Evolutionary conservation across 805 yeast genomes (phyloP), one percentile per base, ranked within the genome.

Genomic region (Jamesozyma gamospora): DNA sequence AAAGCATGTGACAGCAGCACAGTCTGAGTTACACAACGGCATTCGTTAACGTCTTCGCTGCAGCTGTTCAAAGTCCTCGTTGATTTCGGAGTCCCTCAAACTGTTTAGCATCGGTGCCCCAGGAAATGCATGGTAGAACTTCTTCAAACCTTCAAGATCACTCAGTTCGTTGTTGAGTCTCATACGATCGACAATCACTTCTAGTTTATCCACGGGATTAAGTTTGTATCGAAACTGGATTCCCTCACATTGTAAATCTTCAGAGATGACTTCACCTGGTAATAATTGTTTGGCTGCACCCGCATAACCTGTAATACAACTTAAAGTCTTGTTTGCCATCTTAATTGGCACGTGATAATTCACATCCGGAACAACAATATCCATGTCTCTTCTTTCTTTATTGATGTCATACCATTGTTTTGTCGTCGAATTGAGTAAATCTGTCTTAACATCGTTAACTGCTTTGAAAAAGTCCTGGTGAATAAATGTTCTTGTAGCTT

Each of bases 361-460:
- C 5, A 77, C 66, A 15, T 73, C 77, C 5, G 62, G 63, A 7
- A 57, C 59, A n/a, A 51, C 48, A 9, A 58, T 52, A 57, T 86
- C 95, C 75, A 85, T 71, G 34, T 77, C 77, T 46, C 94, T 71
- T 51, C 96, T 71, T 58, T 92, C 97, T 52, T 80, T 77, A 61
- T 87, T 88, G 53, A 88, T 82, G 48, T 82, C 80, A 65, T 90
- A 90, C 97, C 97, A 92, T 46, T 76, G 71, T 31, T 81, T 74
- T 5, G 96, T 88, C 4, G 94, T 82, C 7, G 75, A 70, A 43
- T 74, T 69, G 35, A 90, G 70, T 66, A 85, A 69, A 19, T 71
- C 66, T 39, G 71, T 70, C 45, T 86, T 81, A 34, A 72, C 60
- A 53, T 86, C 94, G 50, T 79, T 75, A 28, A 75, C 66, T 41